Evolutionary conservation across 2,329 filamentous ascomycete species (phyloP), one percentile per base, ranked within the genome.

Genomic region (Neocatenulostroma microsporum): DNA sequence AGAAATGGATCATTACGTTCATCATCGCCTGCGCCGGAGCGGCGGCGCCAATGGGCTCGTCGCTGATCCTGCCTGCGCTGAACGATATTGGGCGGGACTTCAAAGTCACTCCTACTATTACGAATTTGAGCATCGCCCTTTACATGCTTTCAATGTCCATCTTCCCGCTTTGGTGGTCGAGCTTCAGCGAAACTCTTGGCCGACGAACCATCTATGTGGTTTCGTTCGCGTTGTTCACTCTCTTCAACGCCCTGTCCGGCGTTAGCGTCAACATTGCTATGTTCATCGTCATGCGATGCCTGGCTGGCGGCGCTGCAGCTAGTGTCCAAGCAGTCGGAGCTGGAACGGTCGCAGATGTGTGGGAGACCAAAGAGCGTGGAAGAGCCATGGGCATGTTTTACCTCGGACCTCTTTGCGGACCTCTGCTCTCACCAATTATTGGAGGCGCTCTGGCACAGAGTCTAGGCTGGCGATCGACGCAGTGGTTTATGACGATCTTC

Each of bases 111-210:
- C 61, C 74, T 11, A 82, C 82, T 1, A 64, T 84, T 12, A 77
- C 80, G 37, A 93, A 91, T 57, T 55, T 91, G 39, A 80, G 80
- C 0, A 74, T 91, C 1, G 81, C 84, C 0, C 61, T 89, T 39
- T 91, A 88, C 57, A 86, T 91, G 83, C 68, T 91, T 4, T 68
- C 74, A 49, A 57, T 91, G 83, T 76, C 78, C 37, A 84, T 91
- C 29, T 89, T 87, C 48, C 85, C 85, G 0, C 68, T 93, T 1
- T 91, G 84, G 84, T 91, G 83, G 83, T 85, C 81, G 1, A 80
- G 80, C 2, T 87, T 91, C 53, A 85, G 81, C 7, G 85, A 91
- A 49, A 62, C 62, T 3, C 54, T 70, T 1, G 85, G 85, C 10
- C 75, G 85, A 26, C 75, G 85, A 15, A 79, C 77, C n/a, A 82